Evolutionary conservation across 768 basidiomycete species (phyloP).

Genomic region (Suillus tomentosus): DNA sequence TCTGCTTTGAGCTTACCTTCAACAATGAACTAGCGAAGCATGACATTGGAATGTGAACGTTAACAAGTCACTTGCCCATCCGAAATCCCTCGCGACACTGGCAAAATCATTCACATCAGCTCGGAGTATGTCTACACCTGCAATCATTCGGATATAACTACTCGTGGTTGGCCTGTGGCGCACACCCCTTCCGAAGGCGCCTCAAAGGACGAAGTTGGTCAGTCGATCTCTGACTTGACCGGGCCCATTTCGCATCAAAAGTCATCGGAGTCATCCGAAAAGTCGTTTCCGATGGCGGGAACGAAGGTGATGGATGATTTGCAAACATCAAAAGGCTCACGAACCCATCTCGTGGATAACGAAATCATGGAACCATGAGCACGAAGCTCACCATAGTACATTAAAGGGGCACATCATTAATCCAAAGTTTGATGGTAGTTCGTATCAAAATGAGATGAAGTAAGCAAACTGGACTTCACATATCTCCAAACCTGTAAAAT

Average conservation of each 20-base stretch:
- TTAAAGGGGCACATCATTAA: neutral
- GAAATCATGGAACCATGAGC: neutral
- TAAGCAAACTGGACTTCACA: slow-evolving; percentile 13
- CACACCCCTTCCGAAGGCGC: neutral
- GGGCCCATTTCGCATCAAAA: neutral
- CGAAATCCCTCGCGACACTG: neutral
- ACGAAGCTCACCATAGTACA: neutral
- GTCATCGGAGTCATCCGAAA: too few species aligned
- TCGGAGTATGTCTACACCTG: neutral
- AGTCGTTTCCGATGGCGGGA: neutral
- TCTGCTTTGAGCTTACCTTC: neutral
- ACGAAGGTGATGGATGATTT: neutral
- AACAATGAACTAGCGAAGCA: neutral
- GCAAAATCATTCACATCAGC: slow-evolving; percentile 1
- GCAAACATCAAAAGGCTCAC: neutral
- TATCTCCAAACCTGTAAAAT: slow-evolving; percentile 27
- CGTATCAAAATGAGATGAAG: neutral
- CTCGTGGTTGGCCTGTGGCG: neutral
- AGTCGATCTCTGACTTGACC: slow-evolving; percentile 3
- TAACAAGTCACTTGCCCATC: neutral
- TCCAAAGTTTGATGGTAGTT: neutral
- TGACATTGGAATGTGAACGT: neutral
- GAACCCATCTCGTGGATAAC: neutral
- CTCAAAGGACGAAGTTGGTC: neutral
- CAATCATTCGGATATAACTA: neutral